These are phyloP conservation scores for Aspergillus arachidicola DNA, from an alignment of 2,329 filamentous ascomycete species.

Conservation along the genomic window DNA sequence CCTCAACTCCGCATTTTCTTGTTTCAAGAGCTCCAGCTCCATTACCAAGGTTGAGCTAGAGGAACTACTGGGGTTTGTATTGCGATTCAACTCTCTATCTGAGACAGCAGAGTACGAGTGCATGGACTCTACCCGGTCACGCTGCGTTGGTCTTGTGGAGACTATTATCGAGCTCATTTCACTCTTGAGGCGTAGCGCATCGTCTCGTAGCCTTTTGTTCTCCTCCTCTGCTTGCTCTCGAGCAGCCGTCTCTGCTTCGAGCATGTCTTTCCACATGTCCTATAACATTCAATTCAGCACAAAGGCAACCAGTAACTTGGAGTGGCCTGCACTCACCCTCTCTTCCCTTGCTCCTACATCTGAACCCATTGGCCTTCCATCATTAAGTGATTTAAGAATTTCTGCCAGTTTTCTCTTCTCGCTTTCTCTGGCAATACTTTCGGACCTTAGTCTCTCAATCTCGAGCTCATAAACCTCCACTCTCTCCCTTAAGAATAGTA, in stretches of 20 bases:
- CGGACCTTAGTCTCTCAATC: constrained; percentile 78
- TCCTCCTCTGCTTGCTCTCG: constrained; percentile 91
- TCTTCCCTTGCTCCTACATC: constrained; percentile 53
- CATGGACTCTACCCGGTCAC: constrained; percentile 39
- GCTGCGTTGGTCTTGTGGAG: constrained; percentile 35
- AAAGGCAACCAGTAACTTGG: not conserved
- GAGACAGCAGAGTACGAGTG: constrained; percentile 41
- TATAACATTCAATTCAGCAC: constrained; percentile 37
- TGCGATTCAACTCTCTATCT: constrained; percentile 40
- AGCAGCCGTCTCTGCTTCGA: constrained; percentile 86
- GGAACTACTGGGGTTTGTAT: constrained; percentile 56
- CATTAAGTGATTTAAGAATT: constrained; percentile 68
- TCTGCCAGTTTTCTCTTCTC: constrained; percentile 88
- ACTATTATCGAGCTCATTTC: constrained; percentile 37
- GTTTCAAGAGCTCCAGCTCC: constrained; percentile 80
- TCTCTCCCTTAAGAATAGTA: constrained; percentile 80
- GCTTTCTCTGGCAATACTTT: constrained; percentile 75
- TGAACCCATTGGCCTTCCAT: constrained; percentile 52
- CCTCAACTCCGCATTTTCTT: constrained; percentile 89
- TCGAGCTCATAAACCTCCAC: constrained; percentile 82
- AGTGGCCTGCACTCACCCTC: constrained; percentile 39
- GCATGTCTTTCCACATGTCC: constrained; percentile 92
- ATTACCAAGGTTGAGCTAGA: constrained; percentile 73
- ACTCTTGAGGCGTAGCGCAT: constrained; percentile 70
- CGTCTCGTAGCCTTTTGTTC: constrained; percentile 78